phyloP scores from a whole-genome alignment of 306 rosid species.

The Prunus mira region DNA sequence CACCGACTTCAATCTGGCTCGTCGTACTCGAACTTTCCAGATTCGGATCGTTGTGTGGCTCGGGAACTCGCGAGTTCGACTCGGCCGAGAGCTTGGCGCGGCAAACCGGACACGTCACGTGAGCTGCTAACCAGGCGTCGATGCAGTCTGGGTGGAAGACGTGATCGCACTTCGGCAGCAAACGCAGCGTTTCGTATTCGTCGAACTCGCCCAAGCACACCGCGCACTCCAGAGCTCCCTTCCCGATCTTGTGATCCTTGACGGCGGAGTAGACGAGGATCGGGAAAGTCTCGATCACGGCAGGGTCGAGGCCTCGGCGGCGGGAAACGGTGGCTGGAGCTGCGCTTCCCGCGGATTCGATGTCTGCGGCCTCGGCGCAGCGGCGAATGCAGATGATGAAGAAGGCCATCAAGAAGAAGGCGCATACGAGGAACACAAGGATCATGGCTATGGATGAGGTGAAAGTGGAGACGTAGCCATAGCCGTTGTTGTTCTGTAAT shows the following conservation, averaged over 20 bases:
- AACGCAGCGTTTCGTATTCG: conserved; percentile 52
- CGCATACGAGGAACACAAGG: conserved; percentile 25
- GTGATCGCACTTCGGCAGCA: conserved; percentile 68
- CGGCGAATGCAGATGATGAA: conserved; percentile 30
- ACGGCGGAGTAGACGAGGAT: conserved; percentile 53
- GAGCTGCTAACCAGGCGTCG: conserved; percentile 64
- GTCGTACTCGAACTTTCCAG: not conserved
- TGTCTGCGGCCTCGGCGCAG: conserved; percentile 12
- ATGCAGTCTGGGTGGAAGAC: conserved; percentile 71
- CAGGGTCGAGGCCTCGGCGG: conserved; percentile 43
- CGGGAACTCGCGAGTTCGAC: not conserved
- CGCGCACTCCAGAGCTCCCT: conserved; percentile 59
- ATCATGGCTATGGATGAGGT: conserved; percentile 45
- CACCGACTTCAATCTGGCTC: not conserved
- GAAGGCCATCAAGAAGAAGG: conserved; percentile 27
- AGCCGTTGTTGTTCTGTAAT: conserved; percentile 21
- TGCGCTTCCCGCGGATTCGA: not conserved
- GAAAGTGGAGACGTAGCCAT: conserved; percentile 23
- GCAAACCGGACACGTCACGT: conserved; percentile 72
- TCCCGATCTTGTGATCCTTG: conserved; percentile 49
- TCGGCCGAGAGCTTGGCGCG: conserved; percentile 42
- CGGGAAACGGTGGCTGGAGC: not conserved
- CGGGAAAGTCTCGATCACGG: conserved; percentile 50
- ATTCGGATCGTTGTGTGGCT: not conserved
- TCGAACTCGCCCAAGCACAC: conserved; percentile 70